These are phyloP conservation scores for Rhodotorula babjevae DNA, from an alignment of 768 basidiomycete genomes.

Conservation along the genomic window DNA sequence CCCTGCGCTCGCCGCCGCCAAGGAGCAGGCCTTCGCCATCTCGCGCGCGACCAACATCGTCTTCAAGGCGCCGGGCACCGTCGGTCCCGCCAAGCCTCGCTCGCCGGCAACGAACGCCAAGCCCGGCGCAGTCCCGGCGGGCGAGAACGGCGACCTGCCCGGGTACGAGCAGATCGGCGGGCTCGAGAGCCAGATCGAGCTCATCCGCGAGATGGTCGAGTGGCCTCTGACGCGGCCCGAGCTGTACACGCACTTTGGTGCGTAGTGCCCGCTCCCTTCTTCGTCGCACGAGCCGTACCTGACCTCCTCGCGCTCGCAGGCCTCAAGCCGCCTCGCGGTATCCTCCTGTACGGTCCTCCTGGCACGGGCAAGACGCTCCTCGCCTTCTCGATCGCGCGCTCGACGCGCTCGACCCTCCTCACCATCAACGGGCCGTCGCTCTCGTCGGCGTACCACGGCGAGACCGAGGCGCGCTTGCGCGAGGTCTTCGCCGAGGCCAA, in stretches of 20 bases:
- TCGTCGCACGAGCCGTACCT: conserved; percentile 23
- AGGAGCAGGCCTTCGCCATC: conserved; percentile 28
- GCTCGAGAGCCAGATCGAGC: conserved; percentile 74
- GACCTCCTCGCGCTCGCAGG: conserved; percentile 50
- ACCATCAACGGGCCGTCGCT: conserved; percentile 93
- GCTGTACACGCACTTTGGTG: conserved; percentile 70
- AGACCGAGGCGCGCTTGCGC: conserved; percentile 85
- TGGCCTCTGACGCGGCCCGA: conserved; percentile 78
- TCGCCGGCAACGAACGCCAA: background rate
- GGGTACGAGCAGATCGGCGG: conserved; percentile 61
- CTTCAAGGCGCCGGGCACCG: conserved; percentile 21
- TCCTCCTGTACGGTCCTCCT: conserved; percentile 89
- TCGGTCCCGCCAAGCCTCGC: background rate
- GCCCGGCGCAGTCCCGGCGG: background rate
- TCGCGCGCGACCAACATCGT: conserved; percentile 14
- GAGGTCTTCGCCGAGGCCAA: conserved; percentile 83
- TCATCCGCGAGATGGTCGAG: conserved; percentile 79
- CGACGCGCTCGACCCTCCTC: conserved; percentile 79
- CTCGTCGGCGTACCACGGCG: conserved; percentile 92
- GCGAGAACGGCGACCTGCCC: conserved; percentile 12
- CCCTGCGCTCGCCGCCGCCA: background rate
- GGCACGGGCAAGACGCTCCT: conserved; percentile 98
- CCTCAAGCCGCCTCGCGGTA: conserved; percentile 92
- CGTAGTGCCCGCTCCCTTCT: conserved; percentile 26
- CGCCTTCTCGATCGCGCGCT: conserved; percentile 85